Base-by-base conservation (phyloP, 2,329 filamentous ascomycete species). In the Fusarium sp. region DNA sequence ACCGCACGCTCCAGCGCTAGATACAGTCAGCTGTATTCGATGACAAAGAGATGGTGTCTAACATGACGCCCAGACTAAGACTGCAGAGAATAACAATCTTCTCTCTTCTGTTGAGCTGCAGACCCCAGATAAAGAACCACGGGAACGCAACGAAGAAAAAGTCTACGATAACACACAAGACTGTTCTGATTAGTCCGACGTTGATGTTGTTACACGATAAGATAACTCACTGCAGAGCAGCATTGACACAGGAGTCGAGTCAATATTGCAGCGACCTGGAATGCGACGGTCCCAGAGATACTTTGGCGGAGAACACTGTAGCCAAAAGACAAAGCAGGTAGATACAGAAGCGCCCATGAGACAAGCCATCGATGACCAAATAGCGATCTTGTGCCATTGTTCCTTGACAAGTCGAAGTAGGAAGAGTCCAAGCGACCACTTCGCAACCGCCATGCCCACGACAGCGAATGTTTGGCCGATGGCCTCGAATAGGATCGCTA, bases 91-190 rank as follows among this genome's bases (percentile, higher is more conserved):
- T 78, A n/a, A 82, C 75, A 24, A 83, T 75, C 71, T 83, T 84
- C 42, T 85, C 82, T 17, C 80, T 76, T n/a, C 72, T 78, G 15
- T 80, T 79, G 81, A 84, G 84, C 33, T 81, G 79, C 9, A 84
- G 62, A 0, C 78, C 77, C 80, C 82, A 83, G 22, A 84, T 78
- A 9, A 84, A 76, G 2, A 81, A 74, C 81, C 83, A 84, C 0
- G 83, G 82, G 6, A 83, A 81, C 0, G 76, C 57, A 45, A 80
- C 80, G 8, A 79, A 81, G 50, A 79, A 79, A 49, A 82, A 80
- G 60, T 83, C 81, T 46, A 75, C 72, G 8, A 79, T 64, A 1
- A 80, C 74, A 10, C 73, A 73, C 24, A 72, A 34, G 22, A 72
- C 69, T 72, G 5, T 7, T 2, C 7, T 1, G 0, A 2, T 73